Percentiles rank a stretch among this genome's conserved stretches.
These are phyloP conservation scores for Paraconiothyrium sp. DNA, from an alignment of 2,329 filamentous ascomycete species.

Conservation along the genomic window DNA sequence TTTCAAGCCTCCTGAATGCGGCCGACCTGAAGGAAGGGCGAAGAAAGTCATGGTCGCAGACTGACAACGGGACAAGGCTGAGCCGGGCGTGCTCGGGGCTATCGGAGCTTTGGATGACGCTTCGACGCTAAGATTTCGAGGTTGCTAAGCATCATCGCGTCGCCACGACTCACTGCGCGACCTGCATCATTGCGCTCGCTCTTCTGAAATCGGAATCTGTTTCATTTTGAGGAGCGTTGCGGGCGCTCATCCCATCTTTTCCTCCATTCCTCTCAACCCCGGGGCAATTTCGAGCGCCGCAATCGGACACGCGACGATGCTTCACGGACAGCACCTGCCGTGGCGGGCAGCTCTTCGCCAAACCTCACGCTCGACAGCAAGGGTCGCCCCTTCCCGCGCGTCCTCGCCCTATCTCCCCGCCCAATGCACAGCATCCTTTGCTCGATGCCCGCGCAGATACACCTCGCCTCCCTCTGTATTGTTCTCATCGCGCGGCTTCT, in stretches of 20 bases:
- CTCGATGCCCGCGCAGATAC: slow-evolving; percentile 33
- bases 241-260: slow-evolving; percentile 14
- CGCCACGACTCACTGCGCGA: slow-evolving; percentile 24
- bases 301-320: slow-evolving; percentile 56
- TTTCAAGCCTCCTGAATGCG: not conserved
- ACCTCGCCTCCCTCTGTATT: slow-evolving; percentile 43
- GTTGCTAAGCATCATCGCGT: slow-evolving; percentile 33
- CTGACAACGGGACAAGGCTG: slow-evolving; percentile 10
- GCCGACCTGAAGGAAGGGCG: not conserved
- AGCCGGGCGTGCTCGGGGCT: slow-evolving; percentile 22
- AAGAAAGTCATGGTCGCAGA: not conserved
- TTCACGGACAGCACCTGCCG: slow-evolving; percentile 70
- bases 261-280: slow-evolving; percentile 14
- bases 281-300: slow-evolving; percentile 16
- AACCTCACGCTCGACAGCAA: slow-evolving; percentile 54
- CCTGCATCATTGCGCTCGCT: slow-evolving; percentile 20
- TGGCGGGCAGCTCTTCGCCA: slow-evolving; percentile 70
- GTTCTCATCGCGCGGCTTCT: slow-evolving; percentile 48
- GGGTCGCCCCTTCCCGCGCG: slow-evolving; percentile 40
- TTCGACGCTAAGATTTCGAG: slow-evolving; percentile 37
- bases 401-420: slow-evolving; percentile 39
- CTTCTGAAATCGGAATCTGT: slow-evolving; percentile 19
- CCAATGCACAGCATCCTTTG: slow-evolving; percentile 41
- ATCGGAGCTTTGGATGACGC: slow-evolving; percentile 40
- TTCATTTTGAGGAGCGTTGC: slow-evolving; percentile 18